Conservation (phyloP, 257 asterid genomes). For the Agastache rugosa region DNA sequence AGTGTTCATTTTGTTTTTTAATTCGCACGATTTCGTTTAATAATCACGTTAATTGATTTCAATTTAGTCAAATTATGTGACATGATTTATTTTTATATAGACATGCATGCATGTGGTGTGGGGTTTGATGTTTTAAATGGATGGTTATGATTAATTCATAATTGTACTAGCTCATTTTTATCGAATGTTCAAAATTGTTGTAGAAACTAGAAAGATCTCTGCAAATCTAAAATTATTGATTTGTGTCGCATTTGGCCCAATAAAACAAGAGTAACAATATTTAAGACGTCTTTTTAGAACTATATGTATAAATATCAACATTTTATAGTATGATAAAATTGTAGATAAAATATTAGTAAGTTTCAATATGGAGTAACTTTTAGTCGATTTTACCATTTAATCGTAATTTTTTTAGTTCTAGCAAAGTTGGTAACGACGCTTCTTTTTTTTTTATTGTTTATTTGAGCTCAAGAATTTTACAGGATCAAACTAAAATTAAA, state of each 20-base stretch:
- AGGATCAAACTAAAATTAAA: too few relatives aligned
- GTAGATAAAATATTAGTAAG: too few relatives aligned
- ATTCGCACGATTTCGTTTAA: too few relatives aligned
- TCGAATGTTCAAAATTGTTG: neutral
- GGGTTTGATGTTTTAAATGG: slow-evolving; percentile 11
- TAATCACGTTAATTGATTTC: neutral
- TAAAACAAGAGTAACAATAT: neutral
- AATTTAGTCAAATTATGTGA: neutral
- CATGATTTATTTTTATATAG: slow-evolving; percentile 7
- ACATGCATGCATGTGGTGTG: slow-evolving; percentile 27
- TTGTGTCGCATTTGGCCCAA: neutral
- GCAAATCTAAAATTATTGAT: neutral
- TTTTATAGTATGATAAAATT: too few relatives aligned
- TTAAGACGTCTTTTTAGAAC: neutral
- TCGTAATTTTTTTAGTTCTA: too few relatives aligned
- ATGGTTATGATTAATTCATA: slow-evolving; percentile 15
- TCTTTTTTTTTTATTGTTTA: too few relatives aligned
- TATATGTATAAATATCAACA: neutral
- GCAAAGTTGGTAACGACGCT: too few relatives aligned
- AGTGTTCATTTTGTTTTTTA: slow-evolving; percentile 15
- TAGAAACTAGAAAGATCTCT: neutral
- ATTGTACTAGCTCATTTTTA: neutral
- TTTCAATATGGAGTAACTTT: too few relatives aligned
- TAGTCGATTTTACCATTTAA: too few relatives aligned
- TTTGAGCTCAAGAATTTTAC: too few relatives aligned